Evolutionary conservation across 768 basidiomycete species (phyloP), one percentile per base, ranked within the genome.

Genomic region (Podaxis sp.): DNA sequence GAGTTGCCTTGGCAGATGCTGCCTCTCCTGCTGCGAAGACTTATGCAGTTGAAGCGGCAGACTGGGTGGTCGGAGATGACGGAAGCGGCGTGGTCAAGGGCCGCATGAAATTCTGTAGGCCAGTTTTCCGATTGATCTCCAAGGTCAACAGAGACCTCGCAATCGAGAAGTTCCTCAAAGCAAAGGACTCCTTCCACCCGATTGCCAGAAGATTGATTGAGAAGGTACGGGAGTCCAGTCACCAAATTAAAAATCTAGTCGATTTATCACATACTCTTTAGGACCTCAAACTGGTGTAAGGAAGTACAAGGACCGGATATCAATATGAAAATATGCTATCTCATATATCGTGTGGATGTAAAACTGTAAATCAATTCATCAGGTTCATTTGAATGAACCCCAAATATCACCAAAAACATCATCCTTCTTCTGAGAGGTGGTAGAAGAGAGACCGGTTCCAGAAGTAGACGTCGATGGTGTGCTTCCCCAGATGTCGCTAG

Each of bases 51-150:
- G 76, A 82, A 22, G 90, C 87, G 0, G 83, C 79, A 0, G 77
- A 82, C 28, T 93, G 91, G 91, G 83, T 92, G 22, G 82, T 86
- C 13, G 91, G 88, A 2, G 75, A 77, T 46, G 87, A 87, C 66
- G 85, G 78, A 26, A 81, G 80, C 26, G 86, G 83, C 0, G 75
- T 84, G 28, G 76, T 93, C 60, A 89, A 90, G 68, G 91, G 91
- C 11, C 80, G 91, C 37, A 93, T 93, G 91, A 93, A 93, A 71
- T 92, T 92, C 76, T 93, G 91, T 73, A 75, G 91, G 52, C 88
- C 89, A 0, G 75, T 84, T 4, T 86, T 93, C 69, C 75, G 84
- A 38, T 83, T 77, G 0, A 81, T 86, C 20, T 73, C 70, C 33
- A 79, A 80, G 62, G 87, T 87, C 22, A 77, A 93, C 68, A 68